Conservation (phyloP, 225 moss, liverwort and hornwort genomes). For the Bryoerythrophyllum caledonicum region DNA sequence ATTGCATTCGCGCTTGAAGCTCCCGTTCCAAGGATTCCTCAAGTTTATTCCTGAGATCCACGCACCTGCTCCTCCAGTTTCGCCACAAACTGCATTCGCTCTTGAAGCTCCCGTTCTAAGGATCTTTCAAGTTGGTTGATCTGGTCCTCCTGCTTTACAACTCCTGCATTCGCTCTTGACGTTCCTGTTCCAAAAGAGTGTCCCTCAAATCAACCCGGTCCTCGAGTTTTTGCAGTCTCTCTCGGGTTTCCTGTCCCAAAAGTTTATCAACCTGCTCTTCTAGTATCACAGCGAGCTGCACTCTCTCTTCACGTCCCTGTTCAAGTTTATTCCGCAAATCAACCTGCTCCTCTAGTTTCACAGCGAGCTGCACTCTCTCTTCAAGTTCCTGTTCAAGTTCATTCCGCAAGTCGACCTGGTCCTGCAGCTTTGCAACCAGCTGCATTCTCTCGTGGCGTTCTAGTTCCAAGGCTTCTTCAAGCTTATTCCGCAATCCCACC, state of each 20-base stretch:
- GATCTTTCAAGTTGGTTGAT: slow-evolving; percentile 22
- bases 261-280: slow-evolving; percentile 34
- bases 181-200: slow-evolving; percentile 21
- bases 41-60: slow-evolving; percentile 34
- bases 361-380: background rate
- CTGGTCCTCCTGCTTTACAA: slow-evolving; percentile 40
- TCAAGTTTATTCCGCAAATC: slow-evolving; percentile 35
- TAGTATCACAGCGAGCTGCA: background rate
- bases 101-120: slow-evolving; percentile 10
- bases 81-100: slow-evolving; percentile 16
- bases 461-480: background rate
- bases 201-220: slow-evolving; percentile 31
- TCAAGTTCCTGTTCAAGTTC: background rate
- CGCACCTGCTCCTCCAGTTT: slow-evolving; percentile 36
- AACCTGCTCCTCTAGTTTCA: slow-evolving; percentile 30
- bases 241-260: slow-evolving; percentile 20
- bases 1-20: background rate
- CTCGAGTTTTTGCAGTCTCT: slow-evolving; percentile 21
- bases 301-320: too few species aligned
- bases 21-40: slow-evolving; percentile 30
- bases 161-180: background rate
- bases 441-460: slow-evolving; percentile 10
- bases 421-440: too few species aligned
- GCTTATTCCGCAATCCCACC: slow-evolving; percentile 23
- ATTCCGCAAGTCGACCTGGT: slow-evolving; percentile 28